A percentile compares a stretch with the other conserved stretches of the same genome.
phyloP scores from a whole-genome alignment of 495 filamentous ascomycete species.

The Halenospora varia region DNA sequence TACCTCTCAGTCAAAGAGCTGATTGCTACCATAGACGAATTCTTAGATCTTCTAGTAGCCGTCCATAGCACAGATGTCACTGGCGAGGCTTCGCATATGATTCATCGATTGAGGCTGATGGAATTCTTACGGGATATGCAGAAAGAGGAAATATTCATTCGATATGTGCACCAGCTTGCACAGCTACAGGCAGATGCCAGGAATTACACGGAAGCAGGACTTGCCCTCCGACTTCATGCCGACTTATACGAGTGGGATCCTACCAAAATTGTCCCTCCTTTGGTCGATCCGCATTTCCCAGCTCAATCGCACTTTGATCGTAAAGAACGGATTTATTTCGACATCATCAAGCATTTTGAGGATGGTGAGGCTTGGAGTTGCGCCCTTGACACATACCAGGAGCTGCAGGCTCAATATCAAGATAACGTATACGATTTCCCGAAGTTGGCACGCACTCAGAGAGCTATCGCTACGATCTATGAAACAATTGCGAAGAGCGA shows the following conservation, averaged over 20 bases:
- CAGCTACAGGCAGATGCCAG: constrained; percentile 67
- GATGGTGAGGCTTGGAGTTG: constrained; percentile 89
- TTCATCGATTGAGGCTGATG: constrained; percentile 89
- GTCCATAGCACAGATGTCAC: constrained; percentile 77
- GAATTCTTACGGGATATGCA: constrained; percentile 96
- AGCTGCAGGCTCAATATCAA: constrained; percentile 87
- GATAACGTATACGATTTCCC: constrained; percentile 83
- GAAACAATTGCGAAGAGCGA: constrained; percentile 81
- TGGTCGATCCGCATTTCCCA: constrained; percentile 71
- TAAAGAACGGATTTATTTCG: constrained; percentile 87
- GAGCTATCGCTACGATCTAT: constrained; percentile 91
- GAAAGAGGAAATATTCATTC: constrained; percentile 94
- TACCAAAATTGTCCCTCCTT: constrained; percentile 56
- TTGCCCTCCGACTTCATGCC: constrained; percentile 86
- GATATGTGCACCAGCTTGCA: constrained; percentile 92
- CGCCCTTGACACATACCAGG: constrained; percentile 85
- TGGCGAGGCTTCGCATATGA: constrained; percentile 71
- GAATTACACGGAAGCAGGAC: constrained; percentile 85
- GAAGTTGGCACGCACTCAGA: constrained; percentile 82
- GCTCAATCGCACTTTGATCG: constrained; percentile 88
- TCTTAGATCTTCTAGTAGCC: constrained; percentile 88
- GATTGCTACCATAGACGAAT: constrained; percentile 79
- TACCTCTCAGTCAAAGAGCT: constrained; percentile 73
- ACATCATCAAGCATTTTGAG: constrained; percentile 92
- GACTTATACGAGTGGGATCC: constrained; percentile 93